Percentiles rank a stretch among this genome's conserved stretches.
These are phyloP conservation scores for Clathrus columnatus DNA, from an alignment of 768 basidiomycete species.

Conservation along the genomic window DNA sequence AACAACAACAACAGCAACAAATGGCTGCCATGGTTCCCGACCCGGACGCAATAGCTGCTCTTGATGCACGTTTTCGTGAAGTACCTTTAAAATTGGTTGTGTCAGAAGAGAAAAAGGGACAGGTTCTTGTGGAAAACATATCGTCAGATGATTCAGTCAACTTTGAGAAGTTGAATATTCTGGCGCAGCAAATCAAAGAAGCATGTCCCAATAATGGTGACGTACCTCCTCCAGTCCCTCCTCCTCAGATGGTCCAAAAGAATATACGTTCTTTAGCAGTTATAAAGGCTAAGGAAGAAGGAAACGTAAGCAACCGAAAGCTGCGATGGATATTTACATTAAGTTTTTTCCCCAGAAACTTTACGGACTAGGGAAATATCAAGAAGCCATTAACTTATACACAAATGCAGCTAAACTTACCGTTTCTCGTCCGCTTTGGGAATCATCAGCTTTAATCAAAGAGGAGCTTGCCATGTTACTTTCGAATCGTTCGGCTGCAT, in stretches of 20 bases:
- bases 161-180: neutral
- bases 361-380: slow-evolving; percentile 68
- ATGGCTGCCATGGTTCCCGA: slow-evolving; percentile 3
- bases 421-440: slow-evolving; percentile 81
- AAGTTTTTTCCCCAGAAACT: slow-evolving; percentile 38
- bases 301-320: slow-evolving; percentile 59
- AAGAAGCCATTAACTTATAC: slow-evolving; percentile 70
- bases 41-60: slow-evolving; percentile 2
- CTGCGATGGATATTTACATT: neutral
- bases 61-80: slow-evolving; percentile 5
- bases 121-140: neutral
- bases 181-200: slow-evolving; percentile 11
- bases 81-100: slow-evolving; percentile 4
- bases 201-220: slow-evolving; percentile 21
- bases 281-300: slow-evolving; percentile 81
- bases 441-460: slow-evolving; percentile 67
- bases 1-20: neutral
- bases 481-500: slow-evolving; percentile 88
- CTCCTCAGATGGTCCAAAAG: slow-evolving; percentile 68
- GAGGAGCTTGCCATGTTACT: slow-evolving; percentile 88
- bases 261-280: slow-evolving; percentile 70
- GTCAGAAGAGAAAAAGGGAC: neutral
- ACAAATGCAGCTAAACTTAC: slow-evolving; percentile 70
- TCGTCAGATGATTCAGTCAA: neutral
- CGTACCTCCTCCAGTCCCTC: slow-evolving; percentile 27